Evolutionary conservation across 1,284 basidiomycete genomes (phyloP).

Genomic region (Fistulinella staudtii): DNA sequence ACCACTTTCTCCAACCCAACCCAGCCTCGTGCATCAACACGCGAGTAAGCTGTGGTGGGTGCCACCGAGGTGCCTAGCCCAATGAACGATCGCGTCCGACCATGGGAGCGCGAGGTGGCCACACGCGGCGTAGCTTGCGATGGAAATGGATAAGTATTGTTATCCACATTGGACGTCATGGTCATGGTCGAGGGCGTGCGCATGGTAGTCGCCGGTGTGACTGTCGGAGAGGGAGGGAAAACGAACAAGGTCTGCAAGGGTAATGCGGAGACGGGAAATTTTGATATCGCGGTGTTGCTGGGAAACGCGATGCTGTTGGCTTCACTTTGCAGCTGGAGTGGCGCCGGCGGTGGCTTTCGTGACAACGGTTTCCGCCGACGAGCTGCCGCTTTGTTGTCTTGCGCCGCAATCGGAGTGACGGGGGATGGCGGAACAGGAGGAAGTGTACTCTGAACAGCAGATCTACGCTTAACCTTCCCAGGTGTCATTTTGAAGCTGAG

Average conservation of each 20-base stretch:
- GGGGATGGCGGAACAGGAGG: slow-evolving; percentile 73
- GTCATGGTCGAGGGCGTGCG: slow-evolving; percentile 73
- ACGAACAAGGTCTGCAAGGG: slow-evolving; percentile 78
- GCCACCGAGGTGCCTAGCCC: slow-evolving; percentile 62
- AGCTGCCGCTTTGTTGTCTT: slow-evolving; percentile 18
- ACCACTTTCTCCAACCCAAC: slow-evolving; percentile 45
- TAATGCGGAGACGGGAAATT: slow-evolving; percentile 27
- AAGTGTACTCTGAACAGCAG: slow-evolving; percentile 53
- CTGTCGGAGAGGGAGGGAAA: slow-evolving; percentile 74
- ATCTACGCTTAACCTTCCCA: slow-evolving; percentile 53
- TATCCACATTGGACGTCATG: slow-evolving; percentile 53
- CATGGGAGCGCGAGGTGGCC: slow-evolving; percentile 62
- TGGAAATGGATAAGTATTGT: slow-evolving; percentile 53
- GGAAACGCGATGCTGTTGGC: slow-evolving; percentile 28
- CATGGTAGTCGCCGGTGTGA: slow-evolving; percentile 36
- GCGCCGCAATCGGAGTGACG: slow-evolving; percentile 44
- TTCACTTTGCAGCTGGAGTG: slow-evolving; percentile 43
- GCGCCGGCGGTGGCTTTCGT: slow-evolving; percentile 52
- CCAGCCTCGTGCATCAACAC: slow-evolving; percentile 75
- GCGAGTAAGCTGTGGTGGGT: slow-evolving; percentile 77
- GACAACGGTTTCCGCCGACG: slow-evolving; percentile 35
- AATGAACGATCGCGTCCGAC: slow-evolving; percentile 67
- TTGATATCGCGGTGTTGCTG: slow-evolving; percentile 14
- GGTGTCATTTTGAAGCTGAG: slow-evolving; percentile 47
- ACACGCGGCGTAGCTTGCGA: slow-evolving; percentile 64